Evolutionary conservation across 441 rosid species (phyloP), one percentile per base, ranked within the genome.

Genomic region (Eutrema salsugineum): DNA sequence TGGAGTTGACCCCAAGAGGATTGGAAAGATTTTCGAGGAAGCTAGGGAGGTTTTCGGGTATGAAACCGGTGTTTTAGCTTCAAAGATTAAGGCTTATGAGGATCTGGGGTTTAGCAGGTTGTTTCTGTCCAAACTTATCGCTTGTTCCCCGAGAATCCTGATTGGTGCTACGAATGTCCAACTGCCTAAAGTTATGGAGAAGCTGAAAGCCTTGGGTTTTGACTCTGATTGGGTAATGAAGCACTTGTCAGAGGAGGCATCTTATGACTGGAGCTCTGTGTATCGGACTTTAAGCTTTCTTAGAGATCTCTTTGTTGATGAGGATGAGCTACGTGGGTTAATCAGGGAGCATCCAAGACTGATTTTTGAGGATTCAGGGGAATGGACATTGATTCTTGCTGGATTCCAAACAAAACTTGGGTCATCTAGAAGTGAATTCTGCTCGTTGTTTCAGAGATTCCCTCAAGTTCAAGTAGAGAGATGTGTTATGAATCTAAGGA

Each of bases 391-490:
- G 72, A 53, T 81, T 33, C 67, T 88, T 19, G 56, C 81, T 47
- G 89, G 82, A 8, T 83, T 88, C 30, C 67, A 88, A 11, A 53
- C 83, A 62, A 91, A 89, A 64, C 84, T 85, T 58, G 93, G 98
- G 27, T 71, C 33, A 8, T 55, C 88, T 3, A 65, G 67, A 79
- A 64, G 76, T 54, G 78, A 84, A 69, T 68, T 88, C 42, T 54
- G 62, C 72, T 76, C 70, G 0, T 53, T 84, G 79, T 87, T 91
- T 77, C 79, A 51, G 55, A 84, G 82, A 59, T 78, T 87, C 32
- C 91, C 93, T 0, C 69, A 77, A 39, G 73, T 82, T 35, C 66
- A 70, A 61, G 70, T 87, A n/a, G 78, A 69, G 62, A 78, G 74
- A 50, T 89, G 88, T 68, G 63, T 86, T 42, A 79, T 40, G 4